Evolutionary conservation across 2,329 filamentous ascomycete genomes (phyloP).

Genomic region (Dryadomyces quercivorus): DNA sequence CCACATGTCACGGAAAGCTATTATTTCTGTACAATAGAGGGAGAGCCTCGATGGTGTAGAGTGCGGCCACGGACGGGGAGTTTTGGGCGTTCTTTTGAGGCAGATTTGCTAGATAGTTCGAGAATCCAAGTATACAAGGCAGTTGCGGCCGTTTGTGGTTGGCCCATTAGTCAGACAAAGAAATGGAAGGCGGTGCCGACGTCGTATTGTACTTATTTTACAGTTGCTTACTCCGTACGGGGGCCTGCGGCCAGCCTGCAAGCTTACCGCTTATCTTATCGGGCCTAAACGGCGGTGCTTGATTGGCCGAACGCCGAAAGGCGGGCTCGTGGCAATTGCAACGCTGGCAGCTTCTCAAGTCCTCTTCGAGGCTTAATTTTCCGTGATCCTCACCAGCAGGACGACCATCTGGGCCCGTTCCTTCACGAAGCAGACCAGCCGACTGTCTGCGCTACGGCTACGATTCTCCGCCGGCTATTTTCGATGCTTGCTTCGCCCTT

Average conservation of each 20-base stretch:
- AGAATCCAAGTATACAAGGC: background rate
- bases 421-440: background rate
- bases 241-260: too few species aligned
- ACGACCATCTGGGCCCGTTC: background rate
- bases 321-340: constrained; percentile 11
- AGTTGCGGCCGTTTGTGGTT: background rate
- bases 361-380: constrained; percentile 3
- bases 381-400: background rate
- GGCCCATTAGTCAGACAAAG: background rate
- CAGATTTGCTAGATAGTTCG: background rate
- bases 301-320: constrained; percentile 6
- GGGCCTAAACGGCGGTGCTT: background rate
- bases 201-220: too few species aligned
- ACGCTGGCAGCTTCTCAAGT: constrained; percentile 11
- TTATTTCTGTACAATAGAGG: constrained; percentile 11
- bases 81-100: constrained; percentile 6
- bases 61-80: constrained; percentile 10
- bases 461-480: too few species aligned
- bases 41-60: constrained; percentile 11
- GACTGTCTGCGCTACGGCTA: background rate
- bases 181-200: background rate
- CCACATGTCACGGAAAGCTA: constrained; percentile 3
- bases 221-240: too few species aligned
- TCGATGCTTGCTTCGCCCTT: background rate
- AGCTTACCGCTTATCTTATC: background rate